Base-by-base conservation (phyloP, 441 rosid genomes). In the Viola pubescens region DNA sequence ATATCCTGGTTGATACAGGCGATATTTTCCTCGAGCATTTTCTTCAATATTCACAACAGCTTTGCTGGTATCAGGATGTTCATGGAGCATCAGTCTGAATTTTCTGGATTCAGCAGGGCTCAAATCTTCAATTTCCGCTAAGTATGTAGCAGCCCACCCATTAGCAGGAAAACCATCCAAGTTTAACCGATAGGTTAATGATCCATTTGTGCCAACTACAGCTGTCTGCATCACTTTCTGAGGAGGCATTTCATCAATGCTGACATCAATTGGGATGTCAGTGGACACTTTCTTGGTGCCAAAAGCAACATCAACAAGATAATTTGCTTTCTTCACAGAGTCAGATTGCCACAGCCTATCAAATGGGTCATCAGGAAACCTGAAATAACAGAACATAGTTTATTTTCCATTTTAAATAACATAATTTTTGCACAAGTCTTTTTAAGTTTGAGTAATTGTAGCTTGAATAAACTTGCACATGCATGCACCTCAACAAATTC, bases 301-400 rank as follows among this genome's bases (percentile, higher is more conserved):
- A 57, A 76, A 68, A 58, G 99, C 97, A 63, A 90, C 97, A 78
- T 94, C 97, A 38, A 94, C 99, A 46, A 94, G 91, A 71, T 75
- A 90, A 69, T 94, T 94, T 65, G 97, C 86, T 58, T 70, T 94
- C 75, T 78, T 90, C 58, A 74, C 14, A 50, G 75, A 72, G 71
- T 94, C 99, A 45, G 99, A 94, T 63, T 85, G 84, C 99, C 99
- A 94, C 68, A 90, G 82, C 73, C 99, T 83, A 60, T 94, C 99
- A 48, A 78, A 94, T 3, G 97, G 94, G 65, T 94, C 99, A 67
- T 94, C 97, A 11, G 99, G 99, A 69, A 86, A 94, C 88, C 98
- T 92, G 81, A 77, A 70, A 70, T 4, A 63, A 64, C 50, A 69
- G 34, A 66, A 51, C 9, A 6, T 45, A 51, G 26, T 6, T 48